Base-by-base conservation (phyloP, 345 rosid species). In the Euphorbia tirucalli region DNA sequence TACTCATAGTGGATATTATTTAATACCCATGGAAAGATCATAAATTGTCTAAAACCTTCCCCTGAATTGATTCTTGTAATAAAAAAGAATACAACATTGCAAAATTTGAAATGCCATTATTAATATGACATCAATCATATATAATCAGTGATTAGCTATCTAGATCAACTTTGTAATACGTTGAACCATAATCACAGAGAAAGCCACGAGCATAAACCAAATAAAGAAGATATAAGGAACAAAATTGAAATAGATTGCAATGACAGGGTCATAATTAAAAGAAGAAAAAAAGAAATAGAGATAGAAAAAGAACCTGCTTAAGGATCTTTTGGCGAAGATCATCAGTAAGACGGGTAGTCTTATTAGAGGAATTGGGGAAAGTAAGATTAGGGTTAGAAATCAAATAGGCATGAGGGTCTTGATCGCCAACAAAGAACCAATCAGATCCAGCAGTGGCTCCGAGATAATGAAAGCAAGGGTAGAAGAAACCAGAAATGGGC, bases 361-460 rank as follows among this genome's bases (percentile, higher is more conserved):
- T 87, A 37, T 87, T 81, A 65, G 76, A 35, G 31, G 77, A 76
- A 77, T 73, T 83, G 50, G 91, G 87, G 71, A 82, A 52, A 27
- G 80, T 62, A 62, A 80, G 80, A 35, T 77, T 82, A 25, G 90
- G 84, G 63, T 75, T 84, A 14, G 95, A 74, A 79, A 82, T 62
- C 72, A 77, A 84, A 83, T 71, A 89, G 59, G 83, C 77, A 66
- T 77, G 58, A 65, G 87, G 88, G 59, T 86, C 92, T 64, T 85
- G 89, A 7, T 87, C 96, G 43, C 96, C 99, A 43, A 86, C 84
- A 65, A 80, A 89, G 79, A 88, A 75, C 99, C 98, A 95, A 71
- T 95, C 97, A 35, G 93, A 84, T 13, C 84, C 84, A 44, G 70
- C 77, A 68, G 87, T 77, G 6, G 80, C 86, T 7, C 85, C 87